Percentiles rank a stretch among this genome's conserved stretches.
phyloP scores from a whole-genome alignment of 2,329 filamentous ascomycete species.

The Ophiostoma piceae region DNA sequence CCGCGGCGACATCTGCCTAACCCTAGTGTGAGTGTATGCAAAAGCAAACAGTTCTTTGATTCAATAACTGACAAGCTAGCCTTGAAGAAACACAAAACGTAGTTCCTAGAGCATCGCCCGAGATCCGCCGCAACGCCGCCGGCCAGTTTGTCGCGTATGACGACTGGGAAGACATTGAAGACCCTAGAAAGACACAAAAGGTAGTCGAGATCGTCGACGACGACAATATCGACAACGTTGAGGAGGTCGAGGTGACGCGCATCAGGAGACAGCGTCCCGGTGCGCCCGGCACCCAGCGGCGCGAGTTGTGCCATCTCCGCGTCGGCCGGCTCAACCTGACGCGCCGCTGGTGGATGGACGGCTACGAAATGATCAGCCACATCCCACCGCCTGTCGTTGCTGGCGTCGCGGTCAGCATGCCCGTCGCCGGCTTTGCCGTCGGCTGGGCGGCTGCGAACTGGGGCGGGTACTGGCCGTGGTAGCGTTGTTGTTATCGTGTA shows the following conservation, averaged over 20 bases:
- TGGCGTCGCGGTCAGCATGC: conserved; percentile 20
- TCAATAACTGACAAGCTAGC: conserved; percentile 6
- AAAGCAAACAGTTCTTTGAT: not conserved
- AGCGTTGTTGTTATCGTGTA: not conserved
- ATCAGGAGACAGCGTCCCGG: not conserved
- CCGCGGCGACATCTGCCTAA: conserved; percentile 67
- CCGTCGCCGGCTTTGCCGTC: conserved; percentile 22
- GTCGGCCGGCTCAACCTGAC: conserved; percentile 24
- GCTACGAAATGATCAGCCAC: conserved; percentile 20
- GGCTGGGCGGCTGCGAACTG: conserved; percentile 21
- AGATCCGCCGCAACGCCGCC: conserved; percentile 20
- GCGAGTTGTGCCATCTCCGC: conserved; percentile 24
- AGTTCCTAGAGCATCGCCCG: conserved; percentile 21
- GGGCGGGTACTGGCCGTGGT: conserved; percentile 13
- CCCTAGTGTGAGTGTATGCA: conserved; percentile 55
- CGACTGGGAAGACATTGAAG: conserved; percentile 18
- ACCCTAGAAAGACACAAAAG: not conserved
- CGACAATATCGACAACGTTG: not conserved
- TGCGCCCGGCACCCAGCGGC: conserved; percentile 8
- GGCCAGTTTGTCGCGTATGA: conserved; percentile 22
- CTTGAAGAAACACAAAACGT: conserved; percentile 25
- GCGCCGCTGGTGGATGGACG: conserved; percentile 27
- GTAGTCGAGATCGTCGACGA: not conserved
- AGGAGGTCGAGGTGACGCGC: conserved; percentile 14
- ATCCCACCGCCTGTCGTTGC: conserved; percentile 23